These are phyloP conservation scores for Epichloe aotearoae DNA, from an alignment of 2,329 filamentous ascomycete genomes.

Conservation along the genomic window DNA sequence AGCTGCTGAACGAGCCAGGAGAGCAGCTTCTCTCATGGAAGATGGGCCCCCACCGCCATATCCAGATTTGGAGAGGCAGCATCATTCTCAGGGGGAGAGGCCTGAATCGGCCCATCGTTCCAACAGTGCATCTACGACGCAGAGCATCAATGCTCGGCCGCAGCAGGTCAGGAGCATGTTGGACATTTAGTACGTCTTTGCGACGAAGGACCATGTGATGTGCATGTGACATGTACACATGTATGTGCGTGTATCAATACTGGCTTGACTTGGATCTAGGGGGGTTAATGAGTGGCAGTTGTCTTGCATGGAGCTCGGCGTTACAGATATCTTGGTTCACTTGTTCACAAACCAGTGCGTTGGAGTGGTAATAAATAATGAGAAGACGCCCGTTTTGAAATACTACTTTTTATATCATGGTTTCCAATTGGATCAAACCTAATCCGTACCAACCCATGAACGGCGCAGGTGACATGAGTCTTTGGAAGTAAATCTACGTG, in stretches of 20 bases:
- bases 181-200: conserved; percentile 28
- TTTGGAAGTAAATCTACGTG: no score
- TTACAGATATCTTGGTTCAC: background rate
- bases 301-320: background rate
- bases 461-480: no score
- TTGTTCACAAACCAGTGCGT: background rate
- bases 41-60: conserved; percentile 33
- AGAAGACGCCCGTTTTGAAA: background rate
- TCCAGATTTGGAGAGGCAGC: conserved; percentile 14
- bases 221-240: no score
- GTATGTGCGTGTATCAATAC: no score
- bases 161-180: conserved; percentile 46
- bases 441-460: no score
- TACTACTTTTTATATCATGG: background rate
- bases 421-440: no score
- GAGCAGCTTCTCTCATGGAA: conserved; percentile 25
- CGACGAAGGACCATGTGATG: background rate
- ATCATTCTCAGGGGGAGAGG: conserved; percentile 11
- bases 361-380: background rate
- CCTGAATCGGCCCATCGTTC: conserved; percentile 25
- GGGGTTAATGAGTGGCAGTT: background rate
- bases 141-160: conserved; percentile 34
- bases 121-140: conserved; percentile 31
- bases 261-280: no score
- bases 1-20: conserved; percentile 17